Evolutionary conservation across 2,329 filamentous ascomycete genomes (phyloP), one percentile per base, ranked within the genome.

Genomic region (Lomentospora prolificans): DNA sequence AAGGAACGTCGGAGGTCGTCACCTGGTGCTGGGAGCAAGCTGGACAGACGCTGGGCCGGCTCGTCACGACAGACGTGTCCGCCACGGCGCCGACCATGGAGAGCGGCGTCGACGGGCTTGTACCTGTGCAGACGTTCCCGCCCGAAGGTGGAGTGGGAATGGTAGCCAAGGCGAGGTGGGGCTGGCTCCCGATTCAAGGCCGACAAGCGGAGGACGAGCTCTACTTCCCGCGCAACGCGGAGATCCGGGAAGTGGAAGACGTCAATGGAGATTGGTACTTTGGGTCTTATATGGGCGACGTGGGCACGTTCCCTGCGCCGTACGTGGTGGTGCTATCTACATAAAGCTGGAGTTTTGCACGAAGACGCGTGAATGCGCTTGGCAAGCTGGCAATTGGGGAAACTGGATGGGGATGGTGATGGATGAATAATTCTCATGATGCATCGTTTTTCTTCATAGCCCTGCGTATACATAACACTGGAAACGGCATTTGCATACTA

Each of bases 221-320:
- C 41, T 69, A 85, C 59, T 96, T 97, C 62, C 92, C 92, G 0
- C 84, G 84, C 53, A 85, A 87, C 8, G 90, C 91, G 0, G 88
- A 94, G 68, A 80, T 97, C 12, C 78, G 79, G 5, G 92, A 97
- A 72, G 82, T 87, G 36, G 86, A 92, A 66, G 87, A 94, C 67
- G 82, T 95, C 51, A 96, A 96, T 67, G 88, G 86, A 17, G 90
- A 96, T 67, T 97, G 91, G 91, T 90, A 80, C 64, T 87, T 86
- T 72, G 92, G 92, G 0, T 83, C 84, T 27, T 96, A 95, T 74
- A 90, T 90, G 71, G 90, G 90, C 0, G 74, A 72, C 24, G 84
- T 82, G 62, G 91, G 90, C 0, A 64, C 96, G 60, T 95, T 96
- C 65, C 91, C 91, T 3, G 84, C 85, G 5, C 80, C 82, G 6